Evolutionary conservation across 1,139 yeast species (phyloP).

Genomic region (Suhomyces bokatorum): DNA sequence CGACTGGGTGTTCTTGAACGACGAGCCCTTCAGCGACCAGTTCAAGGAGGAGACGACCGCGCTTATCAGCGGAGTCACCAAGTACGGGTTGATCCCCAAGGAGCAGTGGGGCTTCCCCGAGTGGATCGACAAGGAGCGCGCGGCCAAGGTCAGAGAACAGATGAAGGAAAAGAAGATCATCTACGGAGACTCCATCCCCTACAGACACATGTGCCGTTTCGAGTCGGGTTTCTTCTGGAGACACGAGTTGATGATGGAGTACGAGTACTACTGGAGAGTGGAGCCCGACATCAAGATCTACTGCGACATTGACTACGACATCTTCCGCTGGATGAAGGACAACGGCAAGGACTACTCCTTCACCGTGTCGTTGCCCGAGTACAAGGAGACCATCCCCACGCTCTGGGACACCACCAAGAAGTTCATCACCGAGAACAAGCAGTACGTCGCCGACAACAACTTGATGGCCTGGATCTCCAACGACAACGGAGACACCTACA

Average conservation of each 20-base stretch:
- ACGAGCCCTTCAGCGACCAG: constrained; percentile 41
- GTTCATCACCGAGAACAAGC: constrained; percentile 65
- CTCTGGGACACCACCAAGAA: constrained; percentile 76
- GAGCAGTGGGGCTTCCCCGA: constrained; percentile 56
- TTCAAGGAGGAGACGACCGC: constrained; percentile 37
- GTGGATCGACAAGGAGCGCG: constrained; percentile 59
- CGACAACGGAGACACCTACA: constrained; percentile 67
- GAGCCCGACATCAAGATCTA: constrained; percentile 80
- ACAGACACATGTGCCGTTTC: constrained; percentile 89
- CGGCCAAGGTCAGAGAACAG: constrained; percentile 50
- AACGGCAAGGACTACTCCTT: constrained; percentile 75
- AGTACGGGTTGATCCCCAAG: constrained; percentile 45
- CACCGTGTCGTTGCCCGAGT: constrained; percentile 83
- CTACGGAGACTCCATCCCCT: constrained; percentile 61
- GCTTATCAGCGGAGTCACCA: constrained; percentile 42
- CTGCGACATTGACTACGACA: constrained; percentile 81
- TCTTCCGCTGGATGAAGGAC: constrained; percentile 78
- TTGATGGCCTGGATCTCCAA: constrained; percentile 71
- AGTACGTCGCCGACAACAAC: constrained; percentile 64
- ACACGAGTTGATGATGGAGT: constrained; percentile 68
- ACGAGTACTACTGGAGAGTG: constrained; percentile 91
- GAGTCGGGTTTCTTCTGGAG: constrained; percentile 89
- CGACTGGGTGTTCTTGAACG: constrained; percentile 52
- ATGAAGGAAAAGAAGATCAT: constrained; percentile 55
- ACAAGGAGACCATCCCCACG: constrained; percentile 74